phyloP scores from a whole-genome alignment of 176 grass and related monocot genomes.

The Zoysia pacifica region DNA sequence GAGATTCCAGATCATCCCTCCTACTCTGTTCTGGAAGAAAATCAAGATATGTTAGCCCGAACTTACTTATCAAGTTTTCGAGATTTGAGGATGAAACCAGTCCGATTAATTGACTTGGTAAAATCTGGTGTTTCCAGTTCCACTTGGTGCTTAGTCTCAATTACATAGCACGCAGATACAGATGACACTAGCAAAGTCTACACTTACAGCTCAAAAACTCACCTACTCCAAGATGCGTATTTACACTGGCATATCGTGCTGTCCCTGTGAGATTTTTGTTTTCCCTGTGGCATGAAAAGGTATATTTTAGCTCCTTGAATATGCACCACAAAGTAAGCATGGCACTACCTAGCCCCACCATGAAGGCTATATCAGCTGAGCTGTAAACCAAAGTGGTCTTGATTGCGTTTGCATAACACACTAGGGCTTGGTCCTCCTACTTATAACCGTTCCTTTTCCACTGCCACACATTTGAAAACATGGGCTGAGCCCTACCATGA shows the following conservation, averaged over 20 bases:
- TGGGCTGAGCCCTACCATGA: background rate
- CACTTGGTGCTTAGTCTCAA: background rate
- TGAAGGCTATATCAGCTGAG: too few relatives aligned
- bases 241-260: slow-evolving; percentile 68
- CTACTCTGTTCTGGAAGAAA: slow-evolving; percentile 75
- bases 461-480: background rate
- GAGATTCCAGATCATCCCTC: slow-evolving; percentile 88
- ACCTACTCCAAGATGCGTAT: slow-evolving; percentile 73
- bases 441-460: background rate
- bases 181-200: background rate
- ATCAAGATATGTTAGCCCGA: background rate
- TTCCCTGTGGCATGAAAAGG: slow-evolving; percentile 40
- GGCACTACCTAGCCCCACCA: too few relatives aligned
- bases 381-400: too few relatives aligned
- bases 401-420: too few relatives aligned
- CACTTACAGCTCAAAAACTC: slow-evolving; percentile 37
- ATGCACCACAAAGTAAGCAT: background rate
- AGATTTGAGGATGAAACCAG: slow-evolving; percentile 13
- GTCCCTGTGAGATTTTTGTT: slow-evolving; percentile 75
- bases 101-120: slow-evolving; percentile 6
- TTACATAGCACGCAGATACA: background rate
- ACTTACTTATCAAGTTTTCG: background rate
- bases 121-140: background rate
- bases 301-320: slow-evolving; percentile 20
- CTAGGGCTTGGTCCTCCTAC: too few relatives aligned